Conservation (phyloP, 768 basidiomycete genomes). For the Serendipita vermifera region DNA sequence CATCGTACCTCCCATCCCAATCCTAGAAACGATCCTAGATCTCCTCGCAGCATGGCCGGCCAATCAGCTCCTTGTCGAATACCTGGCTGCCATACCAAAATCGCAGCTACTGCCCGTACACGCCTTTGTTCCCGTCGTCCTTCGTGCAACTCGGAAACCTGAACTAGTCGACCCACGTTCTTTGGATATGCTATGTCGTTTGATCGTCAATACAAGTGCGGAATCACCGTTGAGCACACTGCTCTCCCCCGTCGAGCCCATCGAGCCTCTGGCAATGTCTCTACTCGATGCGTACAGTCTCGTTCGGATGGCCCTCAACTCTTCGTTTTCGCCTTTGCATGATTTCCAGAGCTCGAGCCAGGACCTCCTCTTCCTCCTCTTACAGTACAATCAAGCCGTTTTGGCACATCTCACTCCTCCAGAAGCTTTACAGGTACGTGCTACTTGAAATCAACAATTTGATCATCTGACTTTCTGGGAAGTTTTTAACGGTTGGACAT, state of each 20-base stretch:
- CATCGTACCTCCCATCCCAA: not conserved
- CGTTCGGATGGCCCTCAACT: not conserved
- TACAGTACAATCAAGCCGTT: not conserved
- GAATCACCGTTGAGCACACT: not conserved
- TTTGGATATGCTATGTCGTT: not conserved
- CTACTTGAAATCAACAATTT: not conserved
- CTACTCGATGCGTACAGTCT: not conserved
- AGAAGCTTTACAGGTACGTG: not conserved
- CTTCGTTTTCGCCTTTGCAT: not conserved
- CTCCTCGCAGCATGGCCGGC: not conserved
- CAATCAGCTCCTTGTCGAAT: not conserved
- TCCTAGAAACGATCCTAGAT: not conserved
- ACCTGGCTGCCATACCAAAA: not conserved
- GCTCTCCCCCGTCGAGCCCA: not conserved
- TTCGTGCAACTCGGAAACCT: not conserved
- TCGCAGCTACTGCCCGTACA: not conserved
- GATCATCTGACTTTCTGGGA: not conserved
- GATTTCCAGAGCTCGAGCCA: not conserved
- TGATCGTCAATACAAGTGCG: not conserved
- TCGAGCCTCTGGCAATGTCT: not conserved
- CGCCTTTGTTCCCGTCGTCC: not conserved
- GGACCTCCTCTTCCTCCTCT: not conserved
- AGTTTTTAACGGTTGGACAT: conserved; percentile 1
- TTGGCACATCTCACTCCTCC: not conserved
- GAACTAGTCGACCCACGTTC: not conserved